Evolutionary conservation across 2,329 filamentous ascomycete species (phyloP).

Genomic region (Albifimbria verrucaria): DNA sequence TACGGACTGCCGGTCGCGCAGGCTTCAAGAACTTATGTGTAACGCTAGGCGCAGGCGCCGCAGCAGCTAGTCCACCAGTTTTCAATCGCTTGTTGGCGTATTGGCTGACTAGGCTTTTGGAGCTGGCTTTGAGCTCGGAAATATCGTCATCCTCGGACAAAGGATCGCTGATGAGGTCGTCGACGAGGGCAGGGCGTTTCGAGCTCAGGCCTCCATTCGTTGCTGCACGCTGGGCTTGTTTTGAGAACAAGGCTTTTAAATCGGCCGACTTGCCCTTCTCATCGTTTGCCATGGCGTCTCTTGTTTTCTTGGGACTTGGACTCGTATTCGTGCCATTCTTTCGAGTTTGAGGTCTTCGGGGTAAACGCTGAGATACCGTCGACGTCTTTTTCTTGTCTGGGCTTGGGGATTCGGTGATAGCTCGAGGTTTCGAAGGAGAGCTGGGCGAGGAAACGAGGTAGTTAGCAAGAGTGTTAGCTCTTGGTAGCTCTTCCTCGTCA

Average conservation of each 20-base stretch:
- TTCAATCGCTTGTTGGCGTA: slow-evolving; percentile 53
- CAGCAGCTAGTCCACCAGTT: slow-evolving; percentile 24
- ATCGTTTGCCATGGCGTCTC: slow-evolving; percentile 34
- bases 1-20: slow-evolving; percentile 24
- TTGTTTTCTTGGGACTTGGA: slow-evolving; percentile 37
- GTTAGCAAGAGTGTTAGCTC: slow-evolving; percentile 46
- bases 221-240: slow-evolving; percentile 51
- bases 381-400: slow-evolving; percentile 30
- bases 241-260: slow-evolving; percentile 58
- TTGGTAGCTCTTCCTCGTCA: slow-evolving; percentile 44
- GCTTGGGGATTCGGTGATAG: slow-evolving; percentile 36
- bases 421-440: slow-evolving; percentile 29
- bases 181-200: slow-evolving; percentile 27
- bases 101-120: slow-evolving; percentile 52
- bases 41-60: slow-evolving; percentile 23
- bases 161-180: slow-evolving; percentile 52
- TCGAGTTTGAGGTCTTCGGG: slow-evolving; percentile 21
- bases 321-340: slow-evolving; percentile 28
- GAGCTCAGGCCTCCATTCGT: slow-evolving; percentile 27
- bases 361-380: slow-evolving; percentile 15
- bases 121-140: slow-evolving; percentile 45
- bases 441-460: slow-evolving; percentile 53
- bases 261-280: slow-evolving; percentile 55
- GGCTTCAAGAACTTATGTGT: slow-evolving; percentile 54
- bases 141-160: slow-evolving; percentile 62